These are phyloP conservation scores for Populus trichocarpa DNA, from an alignment of 441 rosid species.

Conservation along the genomic window DNA sequence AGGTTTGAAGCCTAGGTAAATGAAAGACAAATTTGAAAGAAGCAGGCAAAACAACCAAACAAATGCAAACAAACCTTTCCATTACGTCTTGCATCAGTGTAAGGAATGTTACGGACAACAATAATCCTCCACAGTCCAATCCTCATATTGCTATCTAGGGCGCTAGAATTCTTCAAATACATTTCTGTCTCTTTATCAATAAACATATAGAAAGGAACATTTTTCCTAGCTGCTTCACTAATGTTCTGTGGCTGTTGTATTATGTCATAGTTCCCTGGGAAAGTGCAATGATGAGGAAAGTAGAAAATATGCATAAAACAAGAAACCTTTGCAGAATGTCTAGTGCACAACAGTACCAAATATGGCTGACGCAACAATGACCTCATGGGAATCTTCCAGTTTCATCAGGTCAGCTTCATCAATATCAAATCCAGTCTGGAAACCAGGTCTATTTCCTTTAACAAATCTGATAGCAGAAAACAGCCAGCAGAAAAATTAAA, in stretches of 20 bases:
- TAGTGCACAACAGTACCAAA: conserved; percentile 51
- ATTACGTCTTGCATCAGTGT: conserved; percentile 70
- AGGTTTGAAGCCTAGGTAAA: neutral
- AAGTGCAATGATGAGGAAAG: conserved; percentile 15
- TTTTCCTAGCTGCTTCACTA: conserved; percentile 54
- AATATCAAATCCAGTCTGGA: conserved; percentile 68
- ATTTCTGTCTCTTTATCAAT: conserved; percentile 80
- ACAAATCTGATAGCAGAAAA: conserved; percentile 48
- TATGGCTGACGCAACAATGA: conserved; percentile 84
- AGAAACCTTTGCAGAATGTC: conserved; percentile 1
- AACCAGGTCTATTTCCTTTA: conserved; percentile 71
- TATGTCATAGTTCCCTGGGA: conserved; percentile 68
- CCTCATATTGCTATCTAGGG: conserved; percentile 44
- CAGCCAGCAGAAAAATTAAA: conserved; percentile 9
- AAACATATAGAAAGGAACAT: conserved; percentile 80
- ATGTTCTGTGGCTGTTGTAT: conserved; percentile 70
- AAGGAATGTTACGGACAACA: conserved; percentile 65
- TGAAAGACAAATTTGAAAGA: neutral
- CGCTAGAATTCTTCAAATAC: conserved; percentile 53
- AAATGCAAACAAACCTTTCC: conserved; percentile 60
- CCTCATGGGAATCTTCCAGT: conserved; percentile 55
- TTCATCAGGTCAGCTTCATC: conserved; percentile 65
- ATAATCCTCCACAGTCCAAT: conserved; percentile 78
- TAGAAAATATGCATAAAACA: conserved; percentile 14
- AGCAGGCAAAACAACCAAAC: neutral